Base-by-base conservation (phyloP, 2,329 filamentous ascomycete genomes). In the Chrysoporthe austroafricana region DNA sequence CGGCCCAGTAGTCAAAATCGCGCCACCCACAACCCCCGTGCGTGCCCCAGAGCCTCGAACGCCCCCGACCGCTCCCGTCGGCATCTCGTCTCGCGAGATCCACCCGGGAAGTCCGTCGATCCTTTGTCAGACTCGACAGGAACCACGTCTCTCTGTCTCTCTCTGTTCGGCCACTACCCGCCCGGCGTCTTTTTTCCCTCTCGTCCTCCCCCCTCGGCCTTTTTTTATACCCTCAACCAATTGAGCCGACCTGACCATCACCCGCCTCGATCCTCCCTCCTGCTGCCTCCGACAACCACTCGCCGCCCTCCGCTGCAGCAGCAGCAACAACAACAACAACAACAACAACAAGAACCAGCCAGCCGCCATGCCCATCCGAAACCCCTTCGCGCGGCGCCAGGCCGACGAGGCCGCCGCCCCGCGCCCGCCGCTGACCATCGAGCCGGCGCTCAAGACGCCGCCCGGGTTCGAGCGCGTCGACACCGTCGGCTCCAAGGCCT, bases 281-380 rank as follows among this genome's bases (percentile, higher is more conserved):
- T 43, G 42, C 21, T 39, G 43, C 42, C 7, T 46, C 66, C 14
- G 63, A 58, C 62, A n/a, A 32, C 4, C 58, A 26, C 26, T 26
- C 26, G 26, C 26, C 26, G 26, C 26, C 26, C 26, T 26, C 26
- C 26, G 26, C 26, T 2, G 26, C 26, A 26, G 26, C 26, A 26
- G 26, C 26, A 26, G 1, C 26, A 26, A 2, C 26, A 26, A 26
- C 26, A 26, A 26, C 26, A 26, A 26, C 26, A 26, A 26, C 26
- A 26, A 26, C 26, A 26, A 26, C 26, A 26, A 26, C 26, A 26
- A 26, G 26, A 26, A 26, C 26, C 32, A 21, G 16, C 26, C 21
- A 57, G 39, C 60, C 64, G 81, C 72, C 68, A 92, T 92, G 90
- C 86, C 88, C 70, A 91, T 93, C 76, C 89, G 91, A 72, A 93